Evolutionary conservation across 331 rosid genomes (phyloP).

Genomic region (Malus hybrid): DNA sequence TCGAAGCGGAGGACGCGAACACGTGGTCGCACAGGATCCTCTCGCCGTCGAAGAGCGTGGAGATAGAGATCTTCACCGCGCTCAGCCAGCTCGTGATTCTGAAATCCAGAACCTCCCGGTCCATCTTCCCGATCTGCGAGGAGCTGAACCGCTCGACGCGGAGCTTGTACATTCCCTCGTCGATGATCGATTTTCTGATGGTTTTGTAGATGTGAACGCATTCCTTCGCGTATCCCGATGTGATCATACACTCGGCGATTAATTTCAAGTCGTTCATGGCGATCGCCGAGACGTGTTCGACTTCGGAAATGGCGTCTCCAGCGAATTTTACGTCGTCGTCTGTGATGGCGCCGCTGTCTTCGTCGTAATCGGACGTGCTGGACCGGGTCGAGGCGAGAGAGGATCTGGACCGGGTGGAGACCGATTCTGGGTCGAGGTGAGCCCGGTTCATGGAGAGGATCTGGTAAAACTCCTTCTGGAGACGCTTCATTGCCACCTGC

Average conservation of each 20-base stretch:
- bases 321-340: conserved; percentile 35
- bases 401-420: conserved; percentile 42
- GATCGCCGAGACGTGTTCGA: conserved; percentile 28
- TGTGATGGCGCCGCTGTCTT: conserved; percentile 9
- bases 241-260: conserved; percentile 73
- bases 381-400: conserved; percentile 39
- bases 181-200: conserved; percentile 60
- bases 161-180: conserved; percentile 61
- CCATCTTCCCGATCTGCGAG: conserved; percentile 42
- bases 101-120: conserved; percentile 44
- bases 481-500: conserved; percentile 70
- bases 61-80: conserved; percentile 32
- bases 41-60: conserved; percentile 54
- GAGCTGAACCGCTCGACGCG: conserved; percentile 40
- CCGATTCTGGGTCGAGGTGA: conserved; percentile 47
- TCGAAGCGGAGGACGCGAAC: conserved; percentile 33
- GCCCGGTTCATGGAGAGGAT: conserved; percentile 65
- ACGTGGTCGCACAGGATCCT: conserved; percentile 62
- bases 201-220: conserved; percentile 44
- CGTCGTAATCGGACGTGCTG: conserved; percentile 37
- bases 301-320: conserved; percentile 41
- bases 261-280: conserved; percentile 45
- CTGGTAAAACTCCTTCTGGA: conserved; percentile 69
- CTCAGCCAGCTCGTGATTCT: conserved; percentile 53
- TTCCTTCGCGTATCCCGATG: conserved; percentile 70